phyloP scores from a whole-genome alignment of 257 asterid genomes.

The Rubia yunnanensis region DNA sequence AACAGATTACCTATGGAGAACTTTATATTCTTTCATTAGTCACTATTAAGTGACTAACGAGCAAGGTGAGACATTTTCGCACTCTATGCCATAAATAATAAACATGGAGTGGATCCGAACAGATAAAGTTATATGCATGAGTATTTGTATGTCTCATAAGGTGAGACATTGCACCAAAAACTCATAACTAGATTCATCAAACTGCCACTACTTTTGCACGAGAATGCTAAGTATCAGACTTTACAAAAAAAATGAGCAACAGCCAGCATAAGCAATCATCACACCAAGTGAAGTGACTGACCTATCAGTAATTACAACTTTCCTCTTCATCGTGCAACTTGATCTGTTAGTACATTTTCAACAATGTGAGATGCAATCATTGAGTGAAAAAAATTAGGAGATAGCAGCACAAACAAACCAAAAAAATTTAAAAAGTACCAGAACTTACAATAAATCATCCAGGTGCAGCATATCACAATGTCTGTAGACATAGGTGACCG shows the following conservation, averaged over 20 bases:
- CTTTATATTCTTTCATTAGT: neutral
- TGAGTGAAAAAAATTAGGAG: conserved; percentile 7
- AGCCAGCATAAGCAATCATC: conserved; percentile 2
- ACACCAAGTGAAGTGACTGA: conserved; percentile 27
- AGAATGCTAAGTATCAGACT: neutral
- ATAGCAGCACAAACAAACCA: conserved; percentile 4
- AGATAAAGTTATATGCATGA: neutral
- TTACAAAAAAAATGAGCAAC: neutral
- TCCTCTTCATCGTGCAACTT: conserved; percentile 78
- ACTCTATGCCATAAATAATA: neutral
- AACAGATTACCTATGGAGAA: conserved; percentile 1
- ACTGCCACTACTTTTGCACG: neutral
- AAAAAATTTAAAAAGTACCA: neutral
- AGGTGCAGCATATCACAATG: conserved; percentile 96
- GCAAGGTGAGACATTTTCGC: neutral
- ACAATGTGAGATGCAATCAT: conserved; percentile 16
- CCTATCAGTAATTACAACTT: conserved; percentile 93
- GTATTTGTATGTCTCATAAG: neutral
- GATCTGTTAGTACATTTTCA: conserved; percentile 49
- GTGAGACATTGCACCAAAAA: neutral
- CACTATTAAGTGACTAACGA: neutral
- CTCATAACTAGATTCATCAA: neutral
- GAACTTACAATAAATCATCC: conserved; percentile 60
- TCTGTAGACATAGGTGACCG: conserved; percentile 57
- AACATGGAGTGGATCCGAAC: neutral